Percentiles rank a stretch among this genome's conserved stretches.
Conservation (phyloP, 2,329 filamentous ascomycete genomes). For the Graphium sp. region DNA sequence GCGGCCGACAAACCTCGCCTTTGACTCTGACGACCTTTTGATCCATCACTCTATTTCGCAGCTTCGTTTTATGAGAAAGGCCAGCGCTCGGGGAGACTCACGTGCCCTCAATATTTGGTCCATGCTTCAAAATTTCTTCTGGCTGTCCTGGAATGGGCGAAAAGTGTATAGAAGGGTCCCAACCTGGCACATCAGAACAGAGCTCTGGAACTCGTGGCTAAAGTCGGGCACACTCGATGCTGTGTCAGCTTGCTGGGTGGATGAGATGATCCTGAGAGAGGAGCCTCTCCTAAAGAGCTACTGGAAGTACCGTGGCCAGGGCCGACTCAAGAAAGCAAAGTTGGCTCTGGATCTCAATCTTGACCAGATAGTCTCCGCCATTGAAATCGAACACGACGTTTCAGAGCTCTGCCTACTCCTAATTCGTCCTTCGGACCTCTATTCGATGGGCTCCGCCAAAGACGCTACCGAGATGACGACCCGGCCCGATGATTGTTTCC, state of each 20-base stretch:
- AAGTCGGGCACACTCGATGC: constrained; percentile 25
- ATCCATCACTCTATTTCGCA: constrained; percentile 14
- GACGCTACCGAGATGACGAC: constrained; percentile 21
- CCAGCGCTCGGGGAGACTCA: too few species aligned
- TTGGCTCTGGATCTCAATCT: constrained; percentile 20
- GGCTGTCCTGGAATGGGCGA: constrained; percentile 10
- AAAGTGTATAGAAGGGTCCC: constrained; percentile 17
- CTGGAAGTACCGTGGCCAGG: constrained; percentile 24
- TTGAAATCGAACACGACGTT: constrained; percentile 19
- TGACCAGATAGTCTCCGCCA: constrained; percentile 17
- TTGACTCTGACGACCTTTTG: constrained; percentile 17
- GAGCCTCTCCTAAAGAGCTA: constrained; percentile 25
- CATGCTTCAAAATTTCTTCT: constrained; percentile 10
- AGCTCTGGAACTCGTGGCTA: constrained; percentile 32
- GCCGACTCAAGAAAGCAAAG: constrained; percentile 22
- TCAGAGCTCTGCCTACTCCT: constrained; percentile 18
- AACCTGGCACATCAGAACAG: constrained; percentile 27
- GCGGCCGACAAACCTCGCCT: constrained; percentile 12
- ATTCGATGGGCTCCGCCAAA: constrained; percentile 21
- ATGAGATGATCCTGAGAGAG: constrained; percentile 26
- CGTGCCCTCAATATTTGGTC: constrained; percentile 7
- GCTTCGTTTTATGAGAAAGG: constrained; percentile 10
- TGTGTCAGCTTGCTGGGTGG: constrained; percentile 29
- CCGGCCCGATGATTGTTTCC: constrained; percentile 20
- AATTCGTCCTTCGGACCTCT: constrained; percentile 20